phyloP scores from a whole-genome alignment of 768 basidiomycete species.

The Pisolithus orientalis region DNA sequence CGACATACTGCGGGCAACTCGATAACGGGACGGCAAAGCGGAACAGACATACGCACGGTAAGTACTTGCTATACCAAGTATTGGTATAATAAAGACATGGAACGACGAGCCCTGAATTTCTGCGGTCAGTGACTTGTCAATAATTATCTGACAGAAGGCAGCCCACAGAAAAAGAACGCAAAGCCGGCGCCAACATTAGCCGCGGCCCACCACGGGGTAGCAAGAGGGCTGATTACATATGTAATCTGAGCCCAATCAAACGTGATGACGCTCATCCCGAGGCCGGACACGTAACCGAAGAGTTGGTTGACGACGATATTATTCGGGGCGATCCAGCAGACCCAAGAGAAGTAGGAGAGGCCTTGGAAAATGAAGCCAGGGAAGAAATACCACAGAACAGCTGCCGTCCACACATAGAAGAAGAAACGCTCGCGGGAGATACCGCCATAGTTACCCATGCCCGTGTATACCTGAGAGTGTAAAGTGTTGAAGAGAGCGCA shows the following conservation, averaged over 20 bases:
- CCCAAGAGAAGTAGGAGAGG: constrained; percentile 55
- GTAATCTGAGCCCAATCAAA: constrained; percentile 77
- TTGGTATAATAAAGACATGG: constrained; percentile 68
- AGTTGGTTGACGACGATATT: constrained; percentile 68
- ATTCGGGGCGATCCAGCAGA: constrained; percentile 64
- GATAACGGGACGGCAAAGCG: neutral
- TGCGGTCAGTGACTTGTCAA: neutral
- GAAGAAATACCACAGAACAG: constrained; percentile 45
- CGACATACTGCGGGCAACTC: constrained; percentile 34
- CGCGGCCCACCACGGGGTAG: constrained; percentile 80
- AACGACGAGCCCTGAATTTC: constrained; percentile 36
- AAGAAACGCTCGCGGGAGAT: constrained; percentile 52
- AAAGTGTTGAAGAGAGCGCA: constrained; percentile 73
- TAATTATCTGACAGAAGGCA: constrained; percentile 50
- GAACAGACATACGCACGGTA: constrained; percentile 29
- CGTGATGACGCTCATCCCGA: constrained; percentile 70
- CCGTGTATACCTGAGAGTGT: constrained; percentile 47
- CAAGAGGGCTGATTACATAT: constrained; percentile 46
- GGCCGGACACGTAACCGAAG: constrained; percentile 51
- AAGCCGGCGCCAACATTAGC: constrained; percentile 63
- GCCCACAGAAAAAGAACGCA: constrained; percentile 61
- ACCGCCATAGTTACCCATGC: constrained; percentile 38
- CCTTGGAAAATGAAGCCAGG: constrained; percentile 72
- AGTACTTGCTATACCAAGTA: constrained; percentile 49
- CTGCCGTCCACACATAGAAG: constrained; percentile 32